phyloP scores from a whole-genome alignment of 2,329 filamentous ascomycete genomes.

The Alternaria novae-zelandiae region DNA sequence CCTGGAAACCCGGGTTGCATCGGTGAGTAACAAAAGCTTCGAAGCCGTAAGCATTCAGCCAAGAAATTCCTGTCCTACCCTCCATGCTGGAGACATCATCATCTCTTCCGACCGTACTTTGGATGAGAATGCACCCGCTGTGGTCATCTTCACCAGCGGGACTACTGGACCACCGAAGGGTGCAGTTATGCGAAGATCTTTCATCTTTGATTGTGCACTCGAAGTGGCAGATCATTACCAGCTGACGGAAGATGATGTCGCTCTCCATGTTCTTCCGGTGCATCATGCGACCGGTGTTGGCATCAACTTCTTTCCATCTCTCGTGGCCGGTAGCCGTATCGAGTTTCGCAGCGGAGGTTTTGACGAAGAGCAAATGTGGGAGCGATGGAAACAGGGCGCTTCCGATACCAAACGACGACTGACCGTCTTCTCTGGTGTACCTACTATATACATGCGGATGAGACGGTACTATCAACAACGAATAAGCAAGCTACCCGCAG shows the following conservation, averaged over 20 bases:
- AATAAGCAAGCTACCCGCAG: constrained; percentile 37
- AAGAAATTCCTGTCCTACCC: constrained; percentile 35
- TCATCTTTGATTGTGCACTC: constrained; percentile 45
- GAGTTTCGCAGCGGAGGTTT: constrained; percentile 47
- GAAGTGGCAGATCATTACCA: constrained; percentile 44
- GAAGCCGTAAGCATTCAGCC: constrained; percentile 47
- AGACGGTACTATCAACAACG: constrained; percentile 44
- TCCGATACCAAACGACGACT: constrained; percentile 27
- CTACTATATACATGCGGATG: constrained; percentile 49
- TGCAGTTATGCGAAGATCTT: constrained; percentile 53
- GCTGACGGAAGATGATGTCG: constrained; percentile 39
- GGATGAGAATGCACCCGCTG: constrained; percentile 49
- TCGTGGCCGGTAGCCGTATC: constrained; percentile 40
- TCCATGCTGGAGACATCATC: constrained; percentile 44
- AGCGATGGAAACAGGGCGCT: constrained; percentile 41
- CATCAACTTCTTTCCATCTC: constrained; percentile 46
- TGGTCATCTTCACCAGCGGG: constrained; percentile 57
- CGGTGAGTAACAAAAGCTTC: constrained; percentile 42
- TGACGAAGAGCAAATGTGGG: constrained; percentile 46
- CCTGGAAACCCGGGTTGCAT: constrained; percentile 33
- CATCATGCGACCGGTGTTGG: constrained; percentile 47
- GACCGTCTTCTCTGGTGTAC: constrained; percentile 47
- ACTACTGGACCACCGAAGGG: constrained; percentile 56
- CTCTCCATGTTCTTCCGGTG: constrained; percentile 45
- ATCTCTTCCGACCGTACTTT: constrained; percentile 51